These are phyloP conservation scores for Aspergillus caelatus DNA, from an alignment of 2,329 filamentous ascomycete species.

Conservation along the genomic window DNA sequence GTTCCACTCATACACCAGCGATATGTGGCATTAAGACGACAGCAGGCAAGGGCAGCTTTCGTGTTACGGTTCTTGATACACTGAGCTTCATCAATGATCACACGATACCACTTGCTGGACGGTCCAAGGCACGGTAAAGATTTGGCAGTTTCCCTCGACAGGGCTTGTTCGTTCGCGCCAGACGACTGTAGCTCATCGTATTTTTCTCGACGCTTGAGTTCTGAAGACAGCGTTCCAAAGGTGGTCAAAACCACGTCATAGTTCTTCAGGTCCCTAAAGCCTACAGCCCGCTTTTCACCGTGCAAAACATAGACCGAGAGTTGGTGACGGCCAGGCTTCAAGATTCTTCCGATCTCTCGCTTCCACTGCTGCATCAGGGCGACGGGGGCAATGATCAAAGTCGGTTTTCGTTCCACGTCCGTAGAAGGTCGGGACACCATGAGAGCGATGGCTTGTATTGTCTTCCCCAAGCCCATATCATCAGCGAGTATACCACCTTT, in stretches of 20 bases:
- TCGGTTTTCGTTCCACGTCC: slow-evolving; percentile 67
- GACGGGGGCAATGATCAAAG: slow-evolving; percentile 79
- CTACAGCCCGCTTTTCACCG: slow-evolving; percentile 58
- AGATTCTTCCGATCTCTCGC: slow-evolving; percentile 72
- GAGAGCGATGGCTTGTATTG: slow-evolving; percentile 78
- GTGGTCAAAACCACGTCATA: slow-evolving; percentile 80
- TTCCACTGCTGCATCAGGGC: slow-evolving; percentile 84
- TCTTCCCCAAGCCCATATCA: slow-evolving; percentile 85
- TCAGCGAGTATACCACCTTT: slow-evolving; percentile 79
- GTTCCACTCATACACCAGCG: slow-evolving; percentile 79
- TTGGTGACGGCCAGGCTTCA: slow-evolving; percentile 58
- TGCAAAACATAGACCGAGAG: slow-evolving; percentile 73
- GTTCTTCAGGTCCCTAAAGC: slow-evolving; percentile 62
- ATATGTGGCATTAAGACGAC: slow-evolving; percentile 60
- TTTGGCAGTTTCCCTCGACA: slow-evolving; percentile 23
- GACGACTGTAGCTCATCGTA: slow-evolving; percentile 54
- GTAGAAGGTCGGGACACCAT: slow-evolving; percentile 69
- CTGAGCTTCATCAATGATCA: slow-evolving; percentile 80
- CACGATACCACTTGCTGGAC: slow-evolving; percentile 64
- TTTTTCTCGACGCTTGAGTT: slow-evolving; percentile 64
- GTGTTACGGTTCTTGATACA: slow-evolving; percentile 76
- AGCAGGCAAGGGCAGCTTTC: slow-evolving; percentile 63
- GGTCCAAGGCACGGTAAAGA: slow-evolving; percentile 63
- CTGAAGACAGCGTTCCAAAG: slow-evolving; percentile 70
- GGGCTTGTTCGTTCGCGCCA: slow-evolving; percentile 37